Evolutionary conservation across 2,329 filamentous ascomycete species (phyloP).

Genomic region (Xylariaceae sp.): DNA sequence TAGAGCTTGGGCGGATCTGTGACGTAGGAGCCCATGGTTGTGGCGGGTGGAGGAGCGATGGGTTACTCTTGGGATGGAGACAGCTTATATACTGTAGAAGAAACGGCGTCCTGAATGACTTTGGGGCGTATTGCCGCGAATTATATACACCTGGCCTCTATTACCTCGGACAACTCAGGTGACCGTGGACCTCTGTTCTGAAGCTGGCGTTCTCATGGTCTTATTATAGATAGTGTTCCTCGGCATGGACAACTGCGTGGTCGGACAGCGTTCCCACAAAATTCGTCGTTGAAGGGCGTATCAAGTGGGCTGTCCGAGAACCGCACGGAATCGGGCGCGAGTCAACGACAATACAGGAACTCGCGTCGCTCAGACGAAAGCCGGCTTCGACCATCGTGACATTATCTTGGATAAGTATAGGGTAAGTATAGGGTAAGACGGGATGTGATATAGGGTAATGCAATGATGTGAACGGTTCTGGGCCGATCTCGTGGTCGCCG

Average conservation of each 20-base stretch:
- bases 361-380: conserved; percentile 2
- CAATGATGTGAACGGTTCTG: conserved; percentile 6
- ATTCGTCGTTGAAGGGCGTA: conserved; percentile 5
- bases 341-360: neutral
- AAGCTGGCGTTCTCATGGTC: neutral
- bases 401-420: conserved; percentile 18
- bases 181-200: no score
- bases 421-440: conserved; percentile 22
- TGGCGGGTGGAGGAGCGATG: neutral
- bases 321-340: neutral
- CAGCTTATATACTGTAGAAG: neutral
- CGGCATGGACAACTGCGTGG: no score
- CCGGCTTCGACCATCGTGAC: conserved; percentile 11
- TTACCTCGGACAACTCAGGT: no score
- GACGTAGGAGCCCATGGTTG: conserved; percentile 32
- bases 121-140: neutral
- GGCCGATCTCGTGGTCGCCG: neutral
- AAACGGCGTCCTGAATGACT: neutral
- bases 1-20: conserved; percentile 51
- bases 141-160: neutral
- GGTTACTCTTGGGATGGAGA: neutral
- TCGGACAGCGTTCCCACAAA: conserved; percentile 3
- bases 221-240: no score
- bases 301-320: conserved; percentile 1
- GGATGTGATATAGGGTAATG: no score